Evolutionary conservation across 768 basidiomycete genomes (phyloP).

Genomic region (Mycena leptocephala): DNA sequence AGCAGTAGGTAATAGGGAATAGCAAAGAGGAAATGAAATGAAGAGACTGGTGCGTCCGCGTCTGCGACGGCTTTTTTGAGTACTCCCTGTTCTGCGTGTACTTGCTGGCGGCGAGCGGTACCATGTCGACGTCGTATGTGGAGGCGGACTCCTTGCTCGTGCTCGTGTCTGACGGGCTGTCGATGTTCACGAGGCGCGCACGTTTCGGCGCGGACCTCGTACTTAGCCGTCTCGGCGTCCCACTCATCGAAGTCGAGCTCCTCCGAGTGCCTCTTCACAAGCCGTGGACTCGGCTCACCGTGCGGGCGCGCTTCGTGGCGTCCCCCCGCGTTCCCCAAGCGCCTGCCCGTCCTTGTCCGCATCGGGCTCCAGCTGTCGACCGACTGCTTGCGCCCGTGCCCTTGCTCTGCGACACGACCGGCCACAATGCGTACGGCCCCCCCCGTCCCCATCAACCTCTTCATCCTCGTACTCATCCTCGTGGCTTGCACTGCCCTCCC

Average conservation of each 20-base stretch:
- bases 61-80: too few species aligned
- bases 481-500: background rate
- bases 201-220: background rate
- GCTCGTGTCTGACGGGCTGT: background rate
- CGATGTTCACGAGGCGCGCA: background rate
- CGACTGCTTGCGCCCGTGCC: constrained; percentile 39
- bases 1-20: too few species aligned
- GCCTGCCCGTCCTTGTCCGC: constrained; percentile 43
- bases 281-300: constrained; percentile 42
- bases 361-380: constrained; percentile 51
- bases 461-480: constrained; percentile 10
- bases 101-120: too few species aligned
- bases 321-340: constrained; percentile 39
- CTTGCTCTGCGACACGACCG: background rate
- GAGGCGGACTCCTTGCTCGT: too few species aligned
- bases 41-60: too few species aligned
- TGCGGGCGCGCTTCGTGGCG: constrained; percentile 50
- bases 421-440: background rate
- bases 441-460: background rate
- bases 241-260: constrained; percentile 55
- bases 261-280: constrained; percentile 62
- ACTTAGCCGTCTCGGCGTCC: background rate
- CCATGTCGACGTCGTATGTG: too few species aligned
- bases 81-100: too few species aligned
- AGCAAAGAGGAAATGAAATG: too few species aligned